phyloP scores from a whole-genome alignment of 2,329 filamentous ascomycete species.

The Colletotrichum cordylinicola region DNA sequence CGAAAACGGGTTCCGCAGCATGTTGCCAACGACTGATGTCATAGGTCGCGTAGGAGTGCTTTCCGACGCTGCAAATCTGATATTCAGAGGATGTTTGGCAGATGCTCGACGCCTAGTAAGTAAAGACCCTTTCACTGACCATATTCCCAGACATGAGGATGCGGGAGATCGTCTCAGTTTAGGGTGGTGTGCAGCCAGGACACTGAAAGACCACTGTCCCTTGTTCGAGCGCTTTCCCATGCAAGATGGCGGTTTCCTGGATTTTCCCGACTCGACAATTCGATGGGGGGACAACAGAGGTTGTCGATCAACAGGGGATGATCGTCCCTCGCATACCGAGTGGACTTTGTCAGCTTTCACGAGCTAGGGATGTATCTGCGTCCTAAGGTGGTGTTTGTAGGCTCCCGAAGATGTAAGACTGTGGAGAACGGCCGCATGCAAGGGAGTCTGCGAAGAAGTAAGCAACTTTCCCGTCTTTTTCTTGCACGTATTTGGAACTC shows the following conservation, averaged over 20 bases:
- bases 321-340: conserved; percentile 14
- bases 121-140: background rate
- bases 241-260: background rate
- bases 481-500: background rate
- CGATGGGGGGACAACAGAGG: background rate
- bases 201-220: background rate
- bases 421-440: background rate
- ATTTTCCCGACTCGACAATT: background rate
- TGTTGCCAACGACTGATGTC: background rate
- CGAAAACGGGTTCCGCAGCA: background rate
- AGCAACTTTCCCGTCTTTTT: background rate
- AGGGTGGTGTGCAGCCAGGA: background rate
- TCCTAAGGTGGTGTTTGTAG: background rate
- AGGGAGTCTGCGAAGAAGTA: background rate
- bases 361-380: background rate
- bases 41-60: background rate
- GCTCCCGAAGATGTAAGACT: background rate
- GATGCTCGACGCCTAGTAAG: background rate
- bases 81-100: background rate
- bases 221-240: conserved; percentile 10
- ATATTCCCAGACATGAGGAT: background rate
- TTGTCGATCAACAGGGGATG: conserved; percentile 18
- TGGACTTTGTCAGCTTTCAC: background rate
- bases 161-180: conserved; percentile 15
- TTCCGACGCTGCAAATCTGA: background rate